Evolutionary conservation across 2,329 filamentous ascomycete genomes (phyloP).

Genomic region (Magnaporthales sp.): DNA sequence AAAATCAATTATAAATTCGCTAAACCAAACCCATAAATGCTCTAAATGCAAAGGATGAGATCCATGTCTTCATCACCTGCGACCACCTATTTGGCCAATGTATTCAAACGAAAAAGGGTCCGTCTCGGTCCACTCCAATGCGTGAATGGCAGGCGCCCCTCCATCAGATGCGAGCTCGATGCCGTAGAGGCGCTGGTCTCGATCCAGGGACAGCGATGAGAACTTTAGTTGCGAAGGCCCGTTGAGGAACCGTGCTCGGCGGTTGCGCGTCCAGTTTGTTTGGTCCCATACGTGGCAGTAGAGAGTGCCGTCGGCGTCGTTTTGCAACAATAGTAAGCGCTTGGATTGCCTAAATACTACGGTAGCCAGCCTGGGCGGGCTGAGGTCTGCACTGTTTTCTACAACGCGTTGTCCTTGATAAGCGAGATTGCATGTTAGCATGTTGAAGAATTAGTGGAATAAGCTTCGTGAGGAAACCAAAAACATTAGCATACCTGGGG

Average conservation of each 20-base stretch:
- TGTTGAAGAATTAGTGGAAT: neutral
- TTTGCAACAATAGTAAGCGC: neutral
- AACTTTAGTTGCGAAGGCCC: neutral
- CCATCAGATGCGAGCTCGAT: neutral
- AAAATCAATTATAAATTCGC: neutral
- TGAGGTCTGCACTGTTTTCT: neutral
- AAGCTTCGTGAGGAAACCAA: neutral
- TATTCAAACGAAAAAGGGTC: conserved; percentile 1
- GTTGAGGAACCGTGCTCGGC: neutral
- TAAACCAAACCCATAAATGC: neutral
- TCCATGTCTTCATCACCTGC: neutral
- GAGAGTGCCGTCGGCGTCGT: neutral
- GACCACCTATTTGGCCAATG: neutral
- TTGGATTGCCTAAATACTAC: neutral
- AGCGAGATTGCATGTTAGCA: neutral
- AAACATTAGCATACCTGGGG: neutral
- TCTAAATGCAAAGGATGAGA: neutral
- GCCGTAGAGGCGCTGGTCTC: neutral
- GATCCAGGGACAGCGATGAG: neutral
- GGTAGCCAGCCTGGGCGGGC: neutral
- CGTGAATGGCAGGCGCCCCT: neutral
- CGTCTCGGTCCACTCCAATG: neutral
- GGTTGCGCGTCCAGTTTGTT: neutral
- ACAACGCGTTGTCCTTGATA: neutral
- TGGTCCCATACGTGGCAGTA: neutral